Percentiles rank a stretch among this genome's conserved stretches.
Conservation (phyloP, 139 green algal genomes). For the Picochlorum sp. region DNA sequence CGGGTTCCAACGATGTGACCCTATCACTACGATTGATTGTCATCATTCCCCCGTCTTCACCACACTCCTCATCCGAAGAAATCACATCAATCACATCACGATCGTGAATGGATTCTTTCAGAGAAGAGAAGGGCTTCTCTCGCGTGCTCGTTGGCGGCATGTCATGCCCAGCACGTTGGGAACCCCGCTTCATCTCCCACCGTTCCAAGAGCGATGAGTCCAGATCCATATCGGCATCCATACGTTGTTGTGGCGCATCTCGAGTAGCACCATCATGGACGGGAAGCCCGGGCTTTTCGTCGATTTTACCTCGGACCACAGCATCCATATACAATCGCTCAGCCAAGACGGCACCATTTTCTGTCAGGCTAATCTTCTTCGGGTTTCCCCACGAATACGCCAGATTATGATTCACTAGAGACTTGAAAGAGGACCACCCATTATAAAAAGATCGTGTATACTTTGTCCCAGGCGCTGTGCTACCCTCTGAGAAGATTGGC, state of each 20-base stretch:
- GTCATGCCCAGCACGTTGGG: neutral
- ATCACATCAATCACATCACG: neutral
- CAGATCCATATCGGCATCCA: too few species aligned
- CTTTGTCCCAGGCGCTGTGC: neutral
- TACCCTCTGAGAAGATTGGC: conserved; percentile 25
- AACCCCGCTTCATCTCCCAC: neutral
- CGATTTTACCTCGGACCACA: conserved; percentile 17
- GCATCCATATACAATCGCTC: conserved; percentile 47
- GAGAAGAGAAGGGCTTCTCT: too few species aligned
- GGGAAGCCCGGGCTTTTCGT: conserved; percentile 10
- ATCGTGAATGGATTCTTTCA: too few species aligned
- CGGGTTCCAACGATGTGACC: neutral
- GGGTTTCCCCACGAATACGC: conserved; percentile 13
- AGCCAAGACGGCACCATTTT: conserved; percentile 31
- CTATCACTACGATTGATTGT: too few species aligned
- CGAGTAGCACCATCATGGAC: neutral
- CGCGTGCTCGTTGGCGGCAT: too few species aligned
- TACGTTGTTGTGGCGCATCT: too few species aligned
- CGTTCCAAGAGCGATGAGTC: conserved; percentile 18
- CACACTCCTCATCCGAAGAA: neutral
- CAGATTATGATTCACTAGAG: conserved; percentile 16
- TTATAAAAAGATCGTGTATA: conserved; percentile 11
- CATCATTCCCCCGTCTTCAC: neutral
- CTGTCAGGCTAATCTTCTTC: conserved; percentile 20
- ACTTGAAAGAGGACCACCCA: conserved; percentile 23